Percentiles rank a stretch among this genome's conserved stretches.
Evolutionary conservation across 345 rosid species (phyloP).

Genomic region (Moricandia arvensis): DNA sequence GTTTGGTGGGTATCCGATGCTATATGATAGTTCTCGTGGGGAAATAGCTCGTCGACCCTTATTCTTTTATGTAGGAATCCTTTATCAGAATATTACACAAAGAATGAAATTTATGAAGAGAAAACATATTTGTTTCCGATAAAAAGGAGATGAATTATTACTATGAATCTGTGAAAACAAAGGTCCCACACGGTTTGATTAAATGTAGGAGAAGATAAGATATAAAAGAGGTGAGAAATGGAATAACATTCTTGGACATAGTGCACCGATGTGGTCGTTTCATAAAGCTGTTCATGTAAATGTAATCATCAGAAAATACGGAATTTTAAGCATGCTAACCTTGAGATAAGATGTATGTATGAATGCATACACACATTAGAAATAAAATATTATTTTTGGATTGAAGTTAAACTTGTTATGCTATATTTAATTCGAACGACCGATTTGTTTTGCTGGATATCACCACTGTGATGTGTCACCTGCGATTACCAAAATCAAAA

Average conservation of each 20-base stretch:
- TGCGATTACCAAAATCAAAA: slow-evolving; percentile 6
- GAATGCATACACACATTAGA: neutral
- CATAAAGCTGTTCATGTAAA: neutral
- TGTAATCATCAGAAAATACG: neutral
- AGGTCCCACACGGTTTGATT: slow-evolving; percentile 11
- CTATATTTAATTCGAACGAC: neutral
- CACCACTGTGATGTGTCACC: neutral
- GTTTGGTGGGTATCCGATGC: no score
- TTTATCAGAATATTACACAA: neutral
- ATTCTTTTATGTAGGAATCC: neutral
- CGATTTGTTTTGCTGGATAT: slow-evolving; percentile 9
- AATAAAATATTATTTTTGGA: neutral
- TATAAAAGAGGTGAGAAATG: slow-evolving; percentile 4
- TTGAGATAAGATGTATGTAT: neutral
- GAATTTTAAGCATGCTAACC: neutral
- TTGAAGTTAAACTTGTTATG: neutral
- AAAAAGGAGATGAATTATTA: neutral
- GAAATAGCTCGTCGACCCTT: no score
- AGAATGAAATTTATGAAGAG: neutral
- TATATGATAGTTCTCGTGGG: no score
- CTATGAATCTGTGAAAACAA: slow-evolving; percentile 9
- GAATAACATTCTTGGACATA: slow-evolving; percentile 35
- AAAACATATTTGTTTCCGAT: neutral
- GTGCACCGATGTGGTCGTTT: slow-evolving; percentile 25
- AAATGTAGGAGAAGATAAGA: slow-evolving; percentile 22